Percentiles rank a stretch among this genome's conserved stretches.
phyloP scores from a whole-genome alignment of 805 yeast genomes.

The Lachancea nothofagi region DNA sequence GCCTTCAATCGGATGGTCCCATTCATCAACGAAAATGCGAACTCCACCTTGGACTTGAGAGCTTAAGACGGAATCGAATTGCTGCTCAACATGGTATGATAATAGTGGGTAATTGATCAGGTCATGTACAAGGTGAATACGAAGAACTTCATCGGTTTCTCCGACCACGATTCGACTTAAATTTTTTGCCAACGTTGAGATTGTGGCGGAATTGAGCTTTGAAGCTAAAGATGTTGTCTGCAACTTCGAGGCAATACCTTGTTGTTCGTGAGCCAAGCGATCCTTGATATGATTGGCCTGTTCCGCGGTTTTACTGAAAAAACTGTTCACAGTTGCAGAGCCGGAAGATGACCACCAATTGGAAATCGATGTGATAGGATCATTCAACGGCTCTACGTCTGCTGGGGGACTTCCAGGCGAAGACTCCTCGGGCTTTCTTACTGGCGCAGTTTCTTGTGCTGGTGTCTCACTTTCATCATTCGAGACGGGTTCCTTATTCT shows the following conservation, averaged over 20 bases:
- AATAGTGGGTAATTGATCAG: constrained; percentile 49
- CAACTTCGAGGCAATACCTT: constrained; percentile 26
- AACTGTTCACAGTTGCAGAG: constrained; percentile 53
- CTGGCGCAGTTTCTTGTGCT: not conserved
- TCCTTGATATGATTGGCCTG: constrained; percentile 39
- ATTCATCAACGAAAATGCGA: constrained; percentile 52
- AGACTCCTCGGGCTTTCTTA: not conserved
- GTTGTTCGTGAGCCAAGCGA: constrained; percentile 34
- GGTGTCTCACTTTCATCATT: constrained; percentile 13
- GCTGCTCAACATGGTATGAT: constrained; percentile 39
- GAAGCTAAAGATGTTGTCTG: constrained; percentile 30
- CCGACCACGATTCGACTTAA: constrained; percentile 32
- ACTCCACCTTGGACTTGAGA: constrained; percentile 75
- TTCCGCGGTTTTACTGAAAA: constrained; percentile 60
- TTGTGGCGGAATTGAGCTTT: constrained; percentile 22
- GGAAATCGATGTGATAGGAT: constrained; percentile 60
- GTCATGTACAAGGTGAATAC: constrained; percentile 64
- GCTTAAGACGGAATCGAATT: constrained; percentile 57
- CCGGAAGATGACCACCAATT: constrained; percentile 76
- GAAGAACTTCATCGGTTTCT: constrained; percentile 49
- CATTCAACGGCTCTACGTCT: constrained; percentile 34
- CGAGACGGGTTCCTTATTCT: not conserved
- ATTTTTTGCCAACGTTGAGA: constrained; percentile 31
- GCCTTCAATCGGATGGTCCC: constrained; percentile 35
- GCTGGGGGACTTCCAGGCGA: constrained; percentile 7